phyloP scores from a whole-genome alignment of 179 eudicot species.

The Sideroxylon spinosum region DNA sequence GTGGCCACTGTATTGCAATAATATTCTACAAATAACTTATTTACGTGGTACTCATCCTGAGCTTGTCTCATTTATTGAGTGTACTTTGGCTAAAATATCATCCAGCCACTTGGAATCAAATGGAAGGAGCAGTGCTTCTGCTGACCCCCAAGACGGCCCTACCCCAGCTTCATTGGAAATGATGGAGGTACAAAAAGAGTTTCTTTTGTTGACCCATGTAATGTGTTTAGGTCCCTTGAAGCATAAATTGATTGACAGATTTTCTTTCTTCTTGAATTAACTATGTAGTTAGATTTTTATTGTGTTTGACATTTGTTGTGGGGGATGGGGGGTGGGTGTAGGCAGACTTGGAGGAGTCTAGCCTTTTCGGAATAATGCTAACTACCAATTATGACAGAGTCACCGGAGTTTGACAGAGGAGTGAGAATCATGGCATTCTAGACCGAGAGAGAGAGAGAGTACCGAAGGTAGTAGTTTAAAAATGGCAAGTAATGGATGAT shows the following conservation, averaged over 20 bases:
- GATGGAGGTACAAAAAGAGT: constrained; percentile 40
- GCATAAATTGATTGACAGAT: too few species aligned
- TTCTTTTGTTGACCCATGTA: too few species aligned
- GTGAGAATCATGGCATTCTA: too few species aligned
- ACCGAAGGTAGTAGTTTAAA: too few species aligned
- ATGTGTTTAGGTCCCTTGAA: background rate
- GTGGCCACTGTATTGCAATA: constrained; percentile 90
- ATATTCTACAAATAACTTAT: constrained; percentile 87
- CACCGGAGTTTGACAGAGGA: too few species aligned
- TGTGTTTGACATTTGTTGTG: background rate
- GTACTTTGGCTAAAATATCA: constrained; percentile 53
- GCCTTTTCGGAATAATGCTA: too few species aligned
- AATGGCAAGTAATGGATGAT: too few species aligned
- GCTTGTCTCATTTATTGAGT: constrained; percentile 65
- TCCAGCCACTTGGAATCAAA: constrained; percentile 41
- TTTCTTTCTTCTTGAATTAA: background rate
- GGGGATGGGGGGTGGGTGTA: too few species aligned
- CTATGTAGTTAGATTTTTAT: too few species aligned
- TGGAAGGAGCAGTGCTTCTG: constrained; percentile 45
- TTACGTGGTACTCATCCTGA: constrained; percentile 67
- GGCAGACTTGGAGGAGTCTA: too few species aligned
- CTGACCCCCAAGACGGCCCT: constrained; percentile 46
- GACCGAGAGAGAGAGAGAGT: too few species aligned
- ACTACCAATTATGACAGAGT: too few species aligned
- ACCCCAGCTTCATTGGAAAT: constrained; percentile 27